A percentile compares a stretch with the other conserved stretches of the same genome.
These are phyloP conservation scores for Suillus lakei DNA, from an alignment of 768 basidiomycete genomes.

Conservation along the genomic window DNA sequence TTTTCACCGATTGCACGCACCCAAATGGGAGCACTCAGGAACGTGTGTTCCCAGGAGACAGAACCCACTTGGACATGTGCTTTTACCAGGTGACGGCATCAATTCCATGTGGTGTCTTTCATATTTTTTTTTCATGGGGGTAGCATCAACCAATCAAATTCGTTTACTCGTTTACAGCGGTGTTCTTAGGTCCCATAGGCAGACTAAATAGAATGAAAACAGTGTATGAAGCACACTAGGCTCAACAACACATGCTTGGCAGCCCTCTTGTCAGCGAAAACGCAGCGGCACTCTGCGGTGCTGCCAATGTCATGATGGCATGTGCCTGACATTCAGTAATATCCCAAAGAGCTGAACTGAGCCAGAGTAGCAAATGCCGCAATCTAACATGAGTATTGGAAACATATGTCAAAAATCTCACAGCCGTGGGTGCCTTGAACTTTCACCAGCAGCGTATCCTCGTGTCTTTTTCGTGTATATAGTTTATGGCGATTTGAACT, in stretches of 20 bases:
- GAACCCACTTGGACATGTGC: conserved; percentile 16
- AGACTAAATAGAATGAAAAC: not conserved
- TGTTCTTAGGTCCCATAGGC: not conserved
- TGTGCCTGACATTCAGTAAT: not conserved
- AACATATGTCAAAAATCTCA: not conserved
- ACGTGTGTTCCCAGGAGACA: not conserved
- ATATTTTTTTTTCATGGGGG: not conserved
- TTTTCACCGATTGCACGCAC: not conserved
- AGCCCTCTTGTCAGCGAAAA: not conserved
- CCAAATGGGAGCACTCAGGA: not conserved
- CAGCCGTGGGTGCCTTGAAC: not conserved
- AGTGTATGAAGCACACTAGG: not conserved
- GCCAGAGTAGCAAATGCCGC: not conserved
- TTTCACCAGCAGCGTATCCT: not conserved
- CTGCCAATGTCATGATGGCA: not conserved
- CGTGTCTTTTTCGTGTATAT: not conserved
- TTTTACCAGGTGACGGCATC: conserved; percentile 16
- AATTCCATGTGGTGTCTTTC: not conserved
- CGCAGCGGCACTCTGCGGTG: no score
- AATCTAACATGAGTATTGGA: not conserved
- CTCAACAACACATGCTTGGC: not conserved
- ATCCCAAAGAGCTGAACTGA: not conserved
- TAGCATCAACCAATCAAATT: not conserved
- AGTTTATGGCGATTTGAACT: not conserved
- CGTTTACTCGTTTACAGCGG: not conserved